phyloP scores from a whole-genome alignment of 1,284 basidiomycete species.

The Anthracocystis setariae region DNA sequence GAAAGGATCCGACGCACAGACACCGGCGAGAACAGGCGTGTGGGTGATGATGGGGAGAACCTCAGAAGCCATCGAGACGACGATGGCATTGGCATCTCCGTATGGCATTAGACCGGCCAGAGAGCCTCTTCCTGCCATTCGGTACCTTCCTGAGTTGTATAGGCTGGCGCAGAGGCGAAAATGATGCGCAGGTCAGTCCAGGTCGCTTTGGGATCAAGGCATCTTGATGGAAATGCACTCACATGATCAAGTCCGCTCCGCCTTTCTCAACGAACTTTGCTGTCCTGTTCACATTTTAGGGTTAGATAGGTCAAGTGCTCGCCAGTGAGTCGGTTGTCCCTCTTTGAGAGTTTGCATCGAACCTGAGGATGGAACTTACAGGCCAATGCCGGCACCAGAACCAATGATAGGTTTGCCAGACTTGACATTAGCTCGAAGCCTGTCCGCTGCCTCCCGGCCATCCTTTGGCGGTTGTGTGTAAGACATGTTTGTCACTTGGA shows the following conservation, averaged over 20 bases:
- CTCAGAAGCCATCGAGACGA: slow-evolving; percentile 44
- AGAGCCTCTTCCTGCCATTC: slow-evolving; percentile 44
- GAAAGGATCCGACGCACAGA: slow-evolving; percentile 46
- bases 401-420: slow-evolving; percentile 44
- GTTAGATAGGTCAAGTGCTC: too few species aligned
- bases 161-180: slow-evolving; percentile 4
- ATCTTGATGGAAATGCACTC: slow-evolving; percentile 2
- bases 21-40: slow-evolving; percentile 46
- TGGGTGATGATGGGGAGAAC: slow-evolving; percentile 39
- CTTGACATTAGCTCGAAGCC: slow-evolving; percentile 26
- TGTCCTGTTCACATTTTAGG: slow-evolving; percentile 4
- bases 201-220: not conserved
- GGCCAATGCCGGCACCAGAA: slow-evolving; percentile 46
- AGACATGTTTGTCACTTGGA: slow-evolving; percentile 10
- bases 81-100: slow-evolving; percentile 47
- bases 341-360: too few species aligned
- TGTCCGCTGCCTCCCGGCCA: slow-evolving; percentile 31
- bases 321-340: too few species aligned
- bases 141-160: slow-evolving; percentile 47
- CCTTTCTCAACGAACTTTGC: slow-evolving; percentile 49
- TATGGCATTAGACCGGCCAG: slow-evolving; percentile 48
- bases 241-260: slow-evolving; percentile 46
- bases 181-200: not conserved
- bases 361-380: too few species aligned
- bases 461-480: slow-evolving; percentile 32